phyloP scores from a whole-genome alignment of 306 rosid species.

The Parietaria judaica region DNA sequence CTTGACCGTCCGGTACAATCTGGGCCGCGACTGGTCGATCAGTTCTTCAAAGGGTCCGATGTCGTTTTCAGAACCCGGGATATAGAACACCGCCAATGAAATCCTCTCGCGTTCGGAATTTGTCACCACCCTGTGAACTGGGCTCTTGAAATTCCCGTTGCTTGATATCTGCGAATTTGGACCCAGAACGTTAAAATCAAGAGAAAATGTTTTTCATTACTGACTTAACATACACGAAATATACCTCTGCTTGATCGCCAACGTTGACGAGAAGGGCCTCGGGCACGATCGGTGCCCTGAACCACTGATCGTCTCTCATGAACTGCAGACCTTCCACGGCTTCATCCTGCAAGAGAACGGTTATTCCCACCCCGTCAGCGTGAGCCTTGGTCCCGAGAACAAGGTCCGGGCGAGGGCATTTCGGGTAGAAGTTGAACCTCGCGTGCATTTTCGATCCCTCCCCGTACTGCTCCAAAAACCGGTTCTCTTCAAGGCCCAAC shows the following conservation, averaged over 20 bases:
- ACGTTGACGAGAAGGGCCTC: slow-evolving; percentile 58
- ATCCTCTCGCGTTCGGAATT: slow-evolving; percentile 39
- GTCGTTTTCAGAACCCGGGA: slow-evolving; percentile 33
- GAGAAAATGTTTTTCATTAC: no score
- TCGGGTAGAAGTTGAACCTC: slow-evolving; percentile 69
- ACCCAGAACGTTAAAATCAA: no score
- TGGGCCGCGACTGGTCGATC: slow-evolving; percentile 29
- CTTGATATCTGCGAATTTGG: slow-evolving; percentile 28
- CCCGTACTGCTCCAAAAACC: slow-evolving; percentile 46
- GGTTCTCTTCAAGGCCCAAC: slow-evolving; percentile 49
- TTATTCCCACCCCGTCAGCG: slow-evolving; percentile 60
- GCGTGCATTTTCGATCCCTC: slow-evolving; percentile 26
- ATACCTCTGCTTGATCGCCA: slow-evolving; percentile 82
- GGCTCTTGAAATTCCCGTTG: slow-evolving; percentile 42
- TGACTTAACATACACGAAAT: no score
- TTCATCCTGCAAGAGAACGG: slow-evolving; percentile 56
- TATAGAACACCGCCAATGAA: slow-evolving; percentile 36
- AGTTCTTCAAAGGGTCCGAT: slow-evolving; percentile 38
- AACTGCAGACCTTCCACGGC: slow-evolving; percentile 76
- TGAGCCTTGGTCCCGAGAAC: slow-evolving; percentile 64
- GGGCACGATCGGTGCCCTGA: slow-evolving; percentile 50
- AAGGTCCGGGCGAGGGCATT: slow-evolving; percentile 53
- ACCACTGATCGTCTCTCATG: slow-evolving; percentile 59
- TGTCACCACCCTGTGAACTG: slow-evolving; percentile 38
- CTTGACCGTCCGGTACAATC: slow-evolving; percentile 31